Evolutionary conservation across 495 filamentous ascomycete species (phyloP), one percentile per base, ranked within the genome.

Genomic region (Hypoxylon lienhwacheense): DNA sequence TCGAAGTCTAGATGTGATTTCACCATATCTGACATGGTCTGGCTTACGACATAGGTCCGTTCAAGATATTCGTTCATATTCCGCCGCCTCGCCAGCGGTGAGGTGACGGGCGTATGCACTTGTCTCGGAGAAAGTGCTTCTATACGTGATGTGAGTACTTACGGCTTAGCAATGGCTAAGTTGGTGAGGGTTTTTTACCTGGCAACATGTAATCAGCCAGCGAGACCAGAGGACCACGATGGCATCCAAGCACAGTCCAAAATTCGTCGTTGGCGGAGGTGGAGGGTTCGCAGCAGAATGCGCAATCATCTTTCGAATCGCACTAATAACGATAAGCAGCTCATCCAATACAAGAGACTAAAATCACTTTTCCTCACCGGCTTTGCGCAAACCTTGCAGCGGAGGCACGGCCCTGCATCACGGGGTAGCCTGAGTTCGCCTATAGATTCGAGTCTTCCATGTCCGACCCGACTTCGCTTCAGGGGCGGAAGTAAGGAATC

Each of bases 51-150:
- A 42, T 75, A 78, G 0, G 66, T 66, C 34, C 75, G 66, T 31
- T 78, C 73, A 21, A 78, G 59, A 46, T 71, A 77, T 6, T 77
- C 76, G 41, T 78, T 78, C 68, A 77, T 73, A 42, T 73, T 77
- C 25, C 74, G 74, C 40, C 76, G 69, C 15, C 70, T 69, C 16
- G 74, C 75, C 6, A 75, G 60, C 3, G 76, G 75, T 3, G 76
- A 78, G 2, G 76, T 75, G 63, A 77, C 70, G 14, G 76, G 76
- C 3, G 76, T 78, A 26, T 75, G 74, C 0, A 67, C 68, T 44
- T 76, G 73, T 52, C 69, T 67, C 16, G 74, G 74, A 5, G 73
- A 74, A 14, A 74, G 55, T 31, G 69, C 66, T 42, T 70, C 75
- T 76, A 47, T 19, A 29, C 22, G 8, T n/a, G 20, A 20, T 17